Conservation (phyloP, 345 rosid species). For the Euphorbia pulcherrima region DNA sequence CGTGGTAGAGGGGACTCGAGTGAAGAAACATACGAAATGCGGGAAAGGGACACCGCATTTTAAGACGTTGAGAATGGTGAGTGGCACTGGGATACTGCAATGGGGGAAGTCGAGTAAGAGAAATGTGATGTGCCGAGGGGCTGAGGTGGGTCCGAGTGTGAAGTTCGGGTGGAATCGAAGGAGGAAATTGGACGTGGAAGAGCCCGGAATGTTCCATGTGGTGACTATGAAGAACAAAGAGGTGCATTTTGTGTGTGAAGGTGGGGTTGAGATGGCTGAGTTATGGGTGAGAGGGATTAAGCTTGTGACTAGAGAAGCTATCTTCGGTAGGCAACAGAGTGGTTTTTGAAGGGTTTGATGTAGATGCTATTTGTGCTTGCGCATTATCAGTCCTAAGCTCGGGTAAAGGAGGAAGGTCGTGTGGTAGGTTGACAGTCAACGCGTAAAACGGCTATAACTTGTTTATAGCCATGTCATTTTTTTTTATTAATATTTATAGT, state of each 20-base stretch:
- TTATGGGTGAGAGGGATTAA: constrained; percentile 88
- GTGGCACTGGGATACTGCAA: constrained; percentile 43
- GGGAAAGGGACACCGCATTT: constrained; percentile 71
- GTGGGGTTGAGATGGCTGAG: constrained; percentile 70
- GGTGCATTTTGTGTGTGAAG: constrained; percentile 73
- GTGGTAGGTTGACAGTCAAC: too few relatives aligned
- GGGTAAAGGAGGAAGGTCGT: too few relatives aligned
- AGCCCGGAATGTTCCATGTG: constrained; percentile 64
- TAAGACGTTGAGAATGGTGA: constrained; percentile 56
- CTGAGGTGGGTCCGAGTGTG: constrained; percentile 52
- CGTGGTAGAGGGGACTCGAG: constrained; percentile 45
- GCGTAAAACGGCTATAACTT: too few relatives aligned
- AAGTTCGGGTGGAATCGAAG: constrained; percentile 47
- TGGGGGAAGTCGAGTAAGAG: constrained; percentile 76
- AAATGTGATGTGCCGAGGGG: constrained; percentile 66
- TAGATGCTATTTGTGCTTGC: too few relatives aligned
- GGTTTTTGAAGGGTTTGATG: constrained; percentile 7
- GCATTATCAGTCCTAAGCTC: too few relatives aligned
- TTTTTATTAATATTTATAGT: too few relatives aligned
- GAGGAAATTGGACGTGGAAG: constrained; percentile 38
- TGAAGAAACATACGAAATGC: constrained; percentile 77
- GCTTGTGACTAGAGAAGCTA: constrained; percentile 63
- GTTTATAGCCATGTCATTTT: too few relatives aligned
- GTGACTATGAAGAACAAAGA: constrained; percentile 65
- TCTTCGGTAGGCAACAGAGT: constrained; percentile 18